phyloP scores from a whole-genome alignment of 2,329 filamentous ascomycete genomes.

The Aspergillus transmontanensis region DNA sequence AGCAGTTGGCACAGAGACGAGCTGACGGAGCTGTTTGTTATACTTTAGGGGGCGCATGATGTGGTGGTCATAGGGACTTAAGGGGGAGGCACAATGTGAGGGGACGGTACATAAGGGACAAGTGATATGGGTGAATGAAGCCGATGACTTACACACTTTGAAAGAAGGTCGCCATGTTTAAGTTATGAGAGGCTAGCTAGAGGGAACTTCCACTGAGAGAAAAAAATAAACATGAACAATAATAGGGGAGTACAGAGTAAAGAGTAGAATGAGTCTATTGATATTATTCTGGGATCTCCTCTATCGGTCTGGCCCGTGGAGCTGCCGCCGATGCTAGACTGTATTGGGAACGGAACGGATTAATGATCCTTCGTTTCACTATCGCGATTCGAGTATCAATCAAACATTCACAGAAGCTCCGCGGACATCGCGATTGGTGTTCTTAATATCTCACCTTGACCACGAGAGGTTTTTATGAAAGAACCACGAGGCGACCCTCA shows the following conservation, averaged over 20 bases:
- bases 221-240: constrained; percentile 10
- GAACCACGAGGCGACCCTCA: neutral
- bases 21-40: neutral
- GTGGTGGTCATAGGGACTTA: constrained; percentile 19
- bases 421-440: neutral
- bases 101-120: constrained; percentile 24
- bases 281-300: constrained; percentile 13
- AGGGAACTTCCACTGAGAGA: constrained; percentile 3
- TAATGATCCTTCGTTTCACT: constrained; percentile 20
- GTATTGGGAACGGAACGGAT: constrained; percentile 27
- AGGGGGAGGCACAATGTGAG: constrained; percentile 21
- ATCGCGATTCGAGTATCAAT: neutral
- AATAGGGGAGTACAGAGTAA: neutral
- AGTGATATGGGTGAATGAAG: constrained; percentile 9
- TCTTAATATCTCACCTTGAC: neutral
- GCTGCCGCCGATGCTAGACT: constrained; percentile 25
- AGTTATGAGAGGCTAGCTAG: neutral
- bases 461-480: neutral
- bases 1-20: neutral
- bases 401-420: constrained; percentile 6
- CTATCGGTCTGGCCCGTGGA: constrained; percentile 24
- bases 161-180: constrained; percentile 51
- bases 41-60: constrained; percentile 8
- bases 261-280: constrained; percentile 8
- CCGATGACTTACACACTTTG: constrained; percentile 51